These are phyloP conservation scores for Backusella macrospora DNA, from an alignment of 192 early-diverging fungal genomes.

Conservation along the genomic window DNA sequence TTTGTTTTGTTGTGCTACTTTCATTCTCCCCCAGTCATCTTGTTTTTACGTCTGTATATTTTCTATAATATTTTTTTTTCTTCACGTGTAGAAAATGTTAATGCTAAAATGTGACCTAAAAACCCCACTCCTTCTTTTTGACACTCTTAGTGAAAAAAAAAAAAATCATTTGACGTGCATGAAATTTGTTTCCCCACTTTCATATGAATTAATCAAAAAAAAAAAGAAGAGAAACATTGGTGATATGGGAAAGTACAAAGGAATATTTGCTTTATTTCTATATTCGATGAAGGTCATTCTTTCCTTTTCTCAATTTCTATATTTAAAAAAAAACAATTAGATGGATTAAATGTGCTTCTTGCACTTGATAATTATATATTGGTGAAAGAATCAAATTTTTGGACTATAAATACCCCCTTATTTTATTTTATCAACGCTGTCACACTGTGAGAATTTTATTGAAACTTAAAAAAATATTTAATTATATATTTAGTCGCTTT, in stretches of 20 bases:
- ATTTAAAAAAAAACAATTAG: conserved; percentile 1
- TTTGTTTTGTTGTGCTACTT: not conserved
- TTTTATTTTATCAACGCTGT: not conserved
- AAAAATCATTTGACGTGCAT: conserved; percentile 7
- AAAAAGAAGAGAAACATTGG: not conserved
- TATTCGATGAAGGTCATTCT: not conserved
- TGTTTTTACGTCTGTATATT: not conserved
- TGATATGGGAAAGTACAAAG: not conserved
- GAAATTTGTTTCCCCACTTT: not conserved
- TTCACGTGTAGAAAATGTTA: conserved; percentile 7
- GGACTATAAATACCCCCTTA: too few relatives aligned
- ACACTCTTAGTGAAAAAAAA: not conserved
- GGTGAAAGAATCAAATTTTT: not conserved
- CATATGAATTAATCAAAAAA: too few relatives aligned
- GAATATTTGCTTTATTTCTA: not conserved
- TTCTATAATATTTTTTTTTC: not conserved
- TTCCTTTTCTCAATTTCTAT: not conserved
- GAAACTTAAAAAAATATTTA: not conserved
- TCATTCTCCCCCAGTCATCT: not conserved
- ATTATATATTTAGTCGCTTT: too few relatives aligned
- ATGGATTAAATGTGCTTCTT: not conserved
- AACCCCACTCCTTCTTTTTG: not conserved
- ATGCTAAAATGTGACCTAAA: conserved; percentile 5
- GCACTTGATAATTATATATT: not conserved
- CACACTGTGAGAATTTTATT: conserved; percentile 6